These are phyloP conservation scores for Mentha longifolia DNA, from an alignment of 257 asterid genomes.

Conservation along the genomic window DNA sequence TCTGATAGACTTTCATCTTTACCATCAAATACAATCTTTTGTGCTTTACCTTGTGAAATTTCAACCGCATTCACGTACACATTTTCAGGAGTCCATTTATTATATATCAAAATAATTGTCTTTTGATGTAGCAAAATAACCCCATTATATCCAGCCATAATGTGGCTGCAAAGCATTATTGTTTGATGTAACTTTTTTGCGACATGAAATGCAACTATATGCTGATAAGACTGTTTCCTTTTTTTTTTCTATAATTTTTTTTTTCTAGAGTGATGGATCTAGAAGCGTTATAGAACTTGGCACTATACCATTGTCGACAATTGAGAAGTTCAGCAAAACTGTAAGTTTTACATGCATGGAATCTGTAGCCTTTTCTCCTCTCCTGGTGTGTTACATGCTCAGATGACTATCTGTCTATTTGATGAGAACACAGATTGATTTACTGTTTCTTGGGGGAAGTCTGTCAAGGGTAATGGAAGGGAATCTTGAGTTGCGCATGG, in stretches of 20 bases:
- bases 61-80: conserved; percentile 4
- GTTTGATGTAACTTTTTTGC: conserved; percentile 10
- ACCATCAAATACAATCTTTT: not conserved
- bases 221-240: conserved; percentile 10
- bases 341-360: conserved; percentile 55
- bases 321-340: conserved; percentile 84
- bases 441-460: not conserved
- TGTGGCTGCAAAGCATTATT: too few species aligned
- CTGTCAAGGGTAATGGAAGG: not conserved
- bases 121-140: not conserved
- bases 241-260: too few species aligned
- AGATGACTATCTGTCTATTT: conserved; percentile 2
- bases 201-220: conserved; percentile 1
- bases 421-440: not conserved
- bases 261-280: conserved; percentile 84
- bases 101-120: not conserved
- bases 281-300: conserved; percentile 85
- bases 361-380: not conserved
- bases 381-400: conserved; percentile 4
- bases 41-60: conserved; percentile 1
- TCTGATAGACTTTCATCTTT: conserved; percentile 1
- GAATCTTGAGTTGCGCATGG: conserved; percentile 11
- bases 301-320: conserved; percentile 86
- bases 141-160: too few species aligned
- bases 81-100: not conserved